Evolutionary conservation across 371 early-diverging fungal genomes (phyloP).

Genomic region (Quaeritorhiza haematococci): DNA sequence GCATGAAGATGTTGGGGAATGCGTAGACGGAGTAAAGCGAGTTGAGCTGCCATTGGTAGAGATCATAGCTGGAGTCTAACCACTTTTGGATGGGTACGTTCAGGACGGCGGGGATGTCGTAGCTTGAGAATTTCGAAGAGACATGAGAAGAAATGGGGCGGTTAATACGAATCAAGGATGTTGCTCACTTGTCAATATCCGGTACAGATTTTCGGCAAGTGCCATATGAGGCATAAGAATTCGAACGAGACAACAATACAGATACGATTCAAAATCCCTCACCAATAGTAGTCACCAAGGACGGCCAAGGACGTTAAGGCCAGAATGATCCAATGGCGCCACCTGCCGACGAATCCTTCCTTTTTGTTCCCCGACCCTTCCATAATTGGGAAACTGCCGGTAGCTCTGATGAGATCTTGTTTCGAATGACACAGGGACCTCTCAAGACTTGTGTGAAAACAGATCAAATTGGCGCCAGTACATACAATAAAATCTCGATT

Average conservation of each 20-base stretch:
- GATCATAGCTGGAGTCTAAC: conserved; percentile 24
- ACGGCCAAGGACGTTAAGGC: not conserved
- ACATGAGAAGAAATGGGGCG: not conserved
- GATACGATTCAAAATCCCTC: not conserved
- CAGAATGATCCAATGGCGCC: too few relatives aligned
- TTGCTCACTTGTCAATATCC: not conserved
- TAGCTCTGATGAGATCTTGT: too few relatives aligned
- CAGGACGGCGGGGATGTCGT: conserved; percentile 60
- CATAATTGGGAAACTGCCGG: too few relatives aligned
- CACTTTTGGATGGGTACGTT: conserved; percentile 33
- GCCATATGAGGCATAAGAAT: not conserved
- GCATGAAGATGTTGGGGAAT: conserved; percentile 64
- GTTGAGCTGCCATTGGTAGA: conserved; percentile 41
- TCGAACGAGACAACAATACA: not conserved
- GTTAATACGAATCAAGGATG: conserved; percentile 1
- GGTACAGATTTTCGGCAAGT: not conserved
- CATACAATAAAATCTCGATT: too few relatives aligned
- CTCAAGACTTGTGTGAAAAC: too few relatives aligned
- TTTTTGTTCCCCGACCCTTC: too few relatives aligned
- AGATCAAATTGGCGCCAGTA: too few relatives aligned
- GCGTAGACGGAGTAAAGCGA: conserved; percentile 53
- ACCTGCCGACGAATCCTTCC: too few relatives aligned
- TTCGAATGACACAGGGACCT: too few relatives aligned
- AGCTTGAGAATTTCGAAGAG: conserved; percentile 11
- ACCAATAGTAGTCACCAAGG: not conserved